phyloP scores from a whole-genome alignment of 345 rosid species.

The Citropsis articulata region DNA sequence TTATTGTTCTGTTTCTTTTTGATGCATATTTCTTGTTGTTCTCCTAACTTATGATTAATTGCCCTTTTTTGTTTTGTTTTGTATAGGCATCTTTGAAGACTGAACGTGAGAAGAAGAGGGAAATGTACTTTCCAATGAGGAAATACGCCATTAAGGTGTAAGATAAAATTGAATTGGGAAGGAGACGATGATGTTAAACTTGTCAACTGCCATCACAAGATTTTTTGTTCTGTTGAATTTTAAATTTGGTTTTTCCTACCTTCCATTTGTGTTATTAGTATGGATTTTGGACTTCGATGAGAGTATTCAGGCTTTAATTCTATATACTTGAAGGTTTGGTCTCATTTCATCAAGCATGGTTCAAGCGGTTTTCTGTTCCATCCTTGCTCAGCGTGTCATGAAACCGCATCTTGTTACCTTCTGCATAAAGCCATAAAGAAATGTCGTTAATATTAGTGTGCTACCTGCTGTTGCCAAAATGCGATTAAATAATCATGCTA shows the following conservation, averaged over 20 bases:
- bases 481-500: too few relatives aligned
- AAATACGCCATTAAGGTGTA: slow-evolving; percentile 69
- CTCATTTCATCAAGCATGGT: too few relatives aligned
- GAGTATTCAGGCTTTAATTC: neutral
- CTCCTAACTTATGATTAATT: neutral
- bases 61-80: neutral
- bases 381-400: too few relatives aligned
- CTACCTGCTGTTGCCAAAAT: too few relatives aligned
- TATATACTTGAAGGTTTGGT: neutral
- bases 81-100: slow-evolving; percentile 61
- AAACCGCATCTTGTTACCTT: too few relatives aligned
- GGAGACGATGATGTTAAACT: slow-evolving; percentile 5
- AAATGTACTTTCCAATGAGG: slow-evolving; percentile 67
- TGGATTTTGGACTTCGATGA: slow-evolving; percentile 2
- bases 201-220: neutral
- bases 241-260: neutral
- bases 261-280: neutral
- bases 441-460: too few relatives aligned
- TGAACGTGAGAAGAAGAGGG: slow-evolving; percentile 63
- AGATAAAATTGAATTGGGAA: neutral
- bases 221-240: slow-evolving; percentile 5
- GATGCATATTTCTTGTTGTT: neutral
- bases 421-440: too few relatives aligned
- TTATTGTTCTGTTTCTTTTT: neutral
- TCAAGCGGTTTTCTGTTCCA: too few relatives aligned